Evolutionary conservation across 2,329 filamentous ascomycete species (phyloP).

Genomic region (Venturia oleaginea): DNA sequence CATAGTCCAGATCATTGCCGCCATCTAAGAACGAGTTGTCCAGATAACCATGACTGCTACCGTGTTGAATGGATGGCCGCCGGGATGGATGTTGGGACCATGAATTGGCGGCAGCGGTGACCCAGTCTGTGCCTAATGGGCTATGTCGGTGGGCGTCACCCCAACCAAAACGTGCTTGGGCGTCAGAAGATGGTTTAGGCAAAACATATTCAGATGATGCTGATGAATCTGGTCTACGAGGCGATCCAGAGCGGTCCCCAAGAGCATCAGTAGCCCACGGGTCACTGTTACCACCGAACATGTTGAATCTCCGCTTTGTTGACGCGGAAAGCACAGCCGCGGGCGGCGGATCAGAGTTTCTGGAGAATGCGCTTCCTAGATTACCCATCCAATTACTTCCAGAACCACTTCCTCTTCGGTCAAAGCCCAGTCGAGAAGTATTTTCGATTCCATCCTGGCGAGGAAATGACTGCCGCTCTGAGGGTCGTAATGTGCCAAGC

Average conservation of each 20-base stretch:
- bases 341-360: constrained; percentile 16
- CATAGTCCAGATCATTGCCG: constrained; percentile 1
- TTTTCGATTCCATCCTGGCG: constrained; percentile 39
- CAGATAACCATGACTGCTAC: not conserved
- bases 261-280: constrained; percentile 38
- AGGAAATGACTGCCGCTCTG: constrained; percentile 72
- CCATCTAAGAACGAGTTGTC: not conserved
- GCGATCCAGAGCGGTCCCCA: constrained; percentile 36
- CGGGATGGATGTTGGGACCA: constrained; percentile 26
- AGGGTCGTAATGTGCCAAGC: constrained; percentile 59
- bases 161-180: constrained; percentile 9
- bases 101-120: constrained; percentile 58
- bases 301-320: constrained; percentile 36
- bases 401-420: constrained; percentile 45
- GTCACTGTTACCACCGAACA: constrained; percentile 45
- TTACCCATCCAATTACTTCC: constrained; percentile 49
- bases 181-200: constrained; percentile 7
- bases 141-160: constrained; percentile 1
- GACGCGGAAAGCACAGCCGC: constrained; percentile 23
- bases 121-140: constrained; percentile 26
- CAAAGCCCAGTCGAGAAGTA: constrained; percentile 27
- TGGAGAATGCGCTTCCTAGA: constrained; percentile 23
- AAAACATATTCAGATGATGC: not conserved
- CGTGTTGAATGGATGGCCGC: constrained; percentile 24
- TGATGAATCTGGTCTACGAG: constrained; percentile 43